Evolutionary conservation across 2,329 filamentous ascomycete species (phyloP).

Genomic region (Fusarium neocosmosporiellum): DNA sequence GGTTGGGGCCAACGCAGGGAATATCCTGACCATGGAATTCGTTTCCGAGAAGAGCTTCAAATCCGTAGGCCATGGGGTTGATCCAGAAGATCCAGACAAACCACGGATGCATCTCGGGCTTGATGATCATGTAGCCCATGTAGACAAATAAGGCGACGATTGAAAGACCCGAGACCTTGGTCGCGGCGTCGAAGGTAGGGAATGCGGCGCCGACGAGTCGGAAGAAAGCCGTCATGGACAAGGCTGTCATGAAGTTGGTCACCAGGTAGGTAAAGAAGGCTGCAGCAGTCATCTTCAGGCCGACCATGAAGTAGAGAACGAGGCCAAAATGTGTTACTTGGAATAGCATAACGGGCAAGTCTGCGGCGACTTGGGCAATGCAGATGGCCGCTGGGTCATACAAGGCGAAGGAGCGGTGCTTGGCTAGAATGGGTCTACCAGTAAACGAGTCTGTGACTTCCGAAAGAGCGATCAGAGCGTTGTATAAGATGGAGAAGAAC

Average conservation of each 20-base stretch:
- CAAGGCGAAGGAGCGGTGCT: slow-evolving; percentile 47
- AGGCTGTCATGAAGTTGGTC: slow-evolving; percentile 62
- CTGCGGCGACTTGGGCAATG: slow-evolving; percentile 22
- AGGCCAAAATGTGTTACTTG: slow-evolving; percentile 51
- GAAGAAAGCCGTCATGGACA: slow-evolving; percentile 75
- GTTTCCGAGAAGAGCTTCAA: slow-evolving; percentile 72
- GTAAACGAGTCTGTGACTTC: slow-evolving; percentile 40
- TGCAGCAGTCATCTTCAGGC: slow-evolving; percentile 67
- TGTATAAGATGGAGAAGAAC: slow-evolving; percentile 35
- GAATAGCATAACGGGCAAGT: slow-evolving; percentile 34
- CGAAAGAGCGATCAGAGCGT: slow-evolving; percentile 33
- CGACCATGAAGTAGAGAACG: slow-evolving; percentile 73
- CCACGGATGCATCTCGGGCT: slow-evolving; percentile 58
- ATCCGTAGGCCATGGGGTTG: slow-evolving; percentile 70
- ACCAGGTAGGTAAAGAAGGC: slow-evolving; percentile 60
- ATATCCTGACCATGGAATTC: slow-evolving; percentile 65
- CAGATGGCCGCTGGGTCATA: slow-evolving; percentile 46
- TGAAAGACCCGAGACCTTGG: slow-evolving; percentile 39
- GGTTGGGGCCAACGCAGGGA: slow-evolving; percentile 53
- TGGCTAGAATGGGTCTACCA: slow-evolving; percentile 47
- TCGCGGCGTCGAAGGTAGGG: slow-evolving; percentile 35
- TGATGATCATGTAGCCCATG: slow-evolving; percentile 60
- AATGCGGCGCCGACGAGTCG: slow-evolving; percentile 41
- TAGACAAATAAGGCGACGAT: slow-evolving; percentile 54
- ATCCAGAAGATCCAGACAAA: slow-evolving; percentile 74